Conservation (phyloP, 1,284 basidiomycete species). For the Cutaneotrichosporon spelunceum region DNA sequence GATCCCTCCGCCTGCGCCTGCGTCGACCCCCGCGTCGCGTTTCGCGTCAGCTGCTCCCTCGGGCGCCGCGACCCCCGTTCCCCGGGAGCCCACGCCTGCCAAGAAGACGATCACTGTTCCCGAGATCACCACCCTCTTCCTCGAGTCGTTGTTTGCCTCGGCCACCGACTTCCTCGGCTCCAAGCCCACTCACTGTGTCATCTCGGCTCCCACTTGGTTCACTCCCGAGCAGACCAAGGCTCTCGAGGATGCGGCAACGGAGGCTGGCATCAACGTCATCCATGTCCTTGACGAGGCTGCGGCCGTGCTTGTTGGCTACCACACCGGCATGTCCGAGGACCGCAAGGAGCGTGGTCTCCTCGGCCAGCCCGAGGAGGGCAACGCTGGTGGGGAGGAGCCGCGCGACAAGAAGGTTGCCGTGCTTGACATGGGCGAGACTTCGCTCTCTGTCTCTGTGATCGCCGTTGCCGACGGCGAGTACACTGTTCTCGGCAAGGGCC, state of each 20-base stretch:
- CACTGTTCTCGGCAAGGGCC: conserved; percentile 55
- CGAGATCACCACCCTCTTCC: conserved; percentile 82
- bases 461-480: conserved; percentile 58
- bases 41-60: conserved; percentile 58
- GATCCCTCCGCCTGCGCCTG: conserved; percentile 66
- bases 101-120: conserved; percentile 76
- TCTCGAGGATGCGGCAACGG: conserved; percentile 68
- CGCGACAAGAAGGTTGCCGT: conserved; percentile 59
- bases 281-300: conserved; percentile 81
- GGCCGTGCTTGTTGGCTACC: conserved; percentile 59
- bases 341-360: conserved; percentile 47
- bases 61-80: conserved; percentile 62
- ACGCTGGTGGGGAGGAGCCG: conserved; percentile 52
- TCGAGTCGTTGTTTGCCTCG: conserved; percentile 76
- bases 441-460: conserved; percentile 55
- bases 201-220: conserved; percentile 78
- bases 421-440: conserved; percentile 60
- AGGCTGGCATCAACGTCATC: conserved; percentile 77
- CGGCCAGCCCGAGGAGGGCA: conserved; percentile 51
- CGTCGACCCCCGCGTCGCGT: conserved; percentile 50
- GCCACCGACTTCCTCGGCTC: conserved; percentile 88
- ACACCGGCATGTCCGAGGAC: conserved; percentile 50
- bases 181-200: conserved; percentile 74
- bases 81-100: conserved; percentile 71
- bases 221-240: conserved; percentile 67